A percentile compares a stretch with the other conserved stretches of the same genome.
Evolutionary conservation across 164 flowering plant species (phyloP).

Genomic region (Macadamia tetraphylla): DNA sequence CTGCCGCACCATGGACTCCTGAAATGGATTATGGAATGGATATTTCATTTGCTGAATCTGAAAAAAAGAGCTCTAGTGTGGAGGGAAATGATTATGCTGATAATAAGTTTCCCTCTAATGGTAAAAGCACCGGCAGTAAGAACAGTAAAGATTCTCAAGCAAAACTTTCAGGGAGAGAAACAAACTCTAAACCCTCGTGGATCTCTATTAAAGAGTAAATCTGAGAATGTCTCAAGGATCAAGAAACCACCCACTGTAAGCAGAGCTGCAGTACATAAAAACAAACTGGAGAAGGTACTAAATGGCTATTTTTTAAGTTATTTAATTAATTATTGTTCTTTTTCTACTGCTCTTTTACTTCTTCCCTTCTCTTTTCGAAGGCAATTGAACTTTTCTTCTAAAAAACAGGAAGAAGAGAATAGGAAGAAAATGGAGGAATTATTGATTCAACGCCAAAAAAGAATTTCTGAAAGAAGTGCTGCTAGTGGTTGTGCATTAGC

Average conservation of each 20-base stretch:
- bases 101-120: slow-evolving; percentile 18
- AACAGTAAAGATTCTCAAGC: slow-evolving; percentile 19
- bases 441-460: slow-evolving; percentile 58
- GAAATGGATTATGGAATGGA: slow-evolving; percentile 53
- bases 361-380: not conserved
- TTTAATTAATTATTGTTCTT: not conserved
- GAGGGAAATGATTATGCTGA: slow-evolving; percentile 29
- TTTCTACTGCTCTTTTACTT: not conserved
- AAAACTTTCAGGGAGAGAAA: slow-evolving; percentile 35
- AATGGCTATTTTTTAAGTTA: not conserved
- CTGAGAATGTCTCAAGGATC: slow-evolving; percentile 40
- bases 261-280: slow-evolving; percentile 37
- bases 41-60: slow-evolving; percentile 25
- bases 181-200: slow-evolving; percentile 40
- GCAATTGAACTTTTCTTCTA: not conserved
- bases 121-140: slow-evolving; percentile 17
- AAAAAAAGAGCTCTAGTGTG: slow-evolving; percentile 19
- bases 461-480: slow-evolving; percentile 88
- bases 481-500: slow-evolving; percentile 28
- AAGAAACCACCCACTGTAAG: slow-evolving; percentile 36
- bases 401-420: slow-evolving; percentile 73
- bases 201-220: slow-evolving; percentile 37
- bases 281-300: slow-evolving; percentile 63
- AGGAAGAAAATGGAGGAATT: slow-evolving; percentile 70
- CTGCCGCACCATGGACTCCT: slow-evolving; percentile 55